Evolutionary conservation across 1,139 yeast genomes (phyloP), one percentile per base, ranked within the genome.

Genomic region (Magnusiomyces suaveolens): DNA sequence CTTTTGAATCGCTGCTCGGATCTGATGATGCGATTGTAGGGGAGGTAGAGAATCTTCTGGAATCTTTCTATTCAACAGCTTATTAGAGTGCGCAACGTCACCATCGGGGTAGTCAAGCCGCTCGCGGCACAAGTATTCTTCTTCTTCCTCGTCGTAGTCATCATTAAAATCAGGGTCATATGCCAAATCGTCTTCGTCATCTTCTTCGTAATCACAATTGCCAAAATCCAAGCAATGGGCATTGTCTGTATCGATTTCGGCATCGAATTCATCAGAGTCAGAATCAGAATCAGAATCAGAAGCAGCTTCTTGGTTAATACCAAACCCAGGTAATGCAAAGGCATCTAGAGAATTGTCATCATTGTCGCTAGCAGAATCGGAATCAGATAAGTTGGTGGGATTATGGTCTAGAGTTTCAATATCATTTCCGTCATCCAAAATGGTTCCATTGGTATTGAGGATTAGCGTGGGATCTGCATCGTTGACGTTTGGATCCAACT

Each of bases 81-180:
- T 46, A 38, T 46, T 26, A 6, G 38, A 20, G 20, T 32, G 36
- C n/a, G 48, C 48, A 46, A 46, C 23, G 20, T 46, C 48, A 20
- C 48, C 38, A 10, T 46, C 38, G 29, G 48, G 48, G 29, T 46
- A 46, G 18, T 46, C 48, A 16, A 36, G 41, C 41, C 16, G 16
- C 3, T 36, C 41, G 3, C 18, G 41, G 16, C 18, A n/a, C 41
- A 36, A 10, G 41, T 36, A 36, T 18, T 10, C 41, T n/a, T 36
- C 41, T 36, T 43, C 47, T 8, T 24, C 32, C 12, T 43, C 47
- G 14, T 43, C 29, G 29, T 43, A 43, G 8, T 24, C 25, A 24
- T 43, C 32, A 24, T 23, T 23, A 24, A 25, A 43, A 2, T 25
- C 47, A 12, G 10, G 3, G 3, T 10, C 41, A 12, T 24, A 23